Conservation (phyloP, 495 filamentous ascomycete species). For the Aspergillus indologenus region DNA sequence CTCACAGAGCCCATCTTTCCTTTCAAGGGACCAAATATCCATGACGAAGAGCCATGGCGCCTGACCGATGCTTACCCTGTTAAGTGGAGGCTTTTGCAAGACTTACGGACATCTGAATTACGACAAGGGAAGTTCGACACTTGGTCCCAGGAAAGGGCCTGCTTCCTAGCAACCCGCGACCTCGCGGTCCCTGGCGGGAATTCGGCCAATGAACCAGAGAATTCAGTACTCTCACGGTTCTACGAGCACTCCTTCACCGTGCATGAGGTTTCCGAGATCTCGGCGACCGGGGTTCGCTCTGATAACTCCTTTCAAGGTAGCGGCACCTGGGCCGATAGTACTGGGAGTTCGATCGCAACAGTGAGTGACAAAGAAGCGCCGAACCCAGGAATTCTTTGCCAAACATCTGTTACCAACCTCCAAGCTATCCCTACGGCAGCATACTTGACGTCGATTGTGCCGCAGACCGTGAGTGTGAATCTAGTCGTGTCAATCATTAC, state of each 20-base stretch:
- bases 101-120: conserved; percentile 10
- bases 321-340: conserved; percentile 24
- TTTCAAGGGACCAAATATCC: conserved; percentile 35
- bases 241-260: conserved; percentile 70
- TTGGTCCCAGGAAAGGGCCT: conserved; percentile 25
- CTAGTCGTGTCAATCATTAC: conserved; percentile 75
- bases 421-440: conserved; percentile 64
- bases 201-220: conserved; percentile 24
- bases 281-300: conserved; percentile 16
- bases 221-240: conserved; percentile 56
- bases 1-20: conserved; percentile 46
- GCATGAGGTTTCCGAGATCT: conserved; percentile 48
- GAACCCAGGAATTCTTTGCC: conserved; percentile 18
- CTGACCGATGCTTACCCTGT: conserved; percentile 16
- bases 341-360: conserved; percentile 18
- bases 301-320: conserved; percentile 29
- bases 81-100: conserved; percentile 44
- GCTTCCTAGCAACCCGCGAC: conserved; percentile 50
- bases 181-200: conserved; percentile 27
- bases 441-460: conserved; percentile 66
- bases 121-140: conserved; percentile 14
- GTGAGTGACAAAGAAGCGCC: conserved; percentile 16
- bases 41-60: conserved; percentile 1
- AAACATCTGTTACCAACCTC: conserved; percentile 56
- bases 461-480: conserved; percentile 77